Conservation (phyloP, 495 filamentous ascomycete genomes). For the Neurospora tetrasperma region DNA sequence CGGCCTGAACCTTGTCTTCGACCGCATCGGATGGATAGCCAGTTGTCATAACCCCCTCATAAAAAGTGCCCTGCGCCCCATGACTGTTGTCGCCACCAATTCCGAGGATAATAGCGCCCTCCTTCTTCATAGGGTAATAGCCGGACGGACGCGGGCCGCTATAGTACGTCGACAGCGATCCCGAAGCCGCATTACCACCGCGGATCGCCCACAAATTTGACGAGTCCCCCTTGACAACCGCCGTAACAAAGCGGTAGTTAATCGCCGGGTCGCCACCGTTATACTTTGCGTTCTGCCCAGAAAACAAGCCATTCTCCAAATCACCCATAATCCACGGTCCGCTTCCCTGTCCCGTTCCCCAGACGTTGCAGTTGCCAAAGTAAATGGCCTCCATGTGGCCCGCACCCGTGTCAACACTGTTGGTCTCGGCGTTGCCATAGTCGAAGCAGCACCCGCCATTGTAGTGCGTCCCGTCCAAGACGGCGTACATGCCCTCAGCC, state of each 20-base stretch:
- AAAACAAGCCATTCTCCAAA: constrained; percentile 34
- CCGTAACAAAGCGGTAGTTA: constrained; percentile 41
- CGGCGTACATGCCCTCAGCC: constrained; percentile 48
- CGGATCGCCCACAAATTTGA: constrained; percentile 44
- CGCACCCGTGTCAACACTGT: constrained; percentile 41
- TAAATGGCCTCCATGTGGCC: constrained; percentile 56
- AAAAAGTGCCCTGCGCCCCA: neutral
- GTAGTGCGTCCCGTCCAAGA: constrained; percentile 33
- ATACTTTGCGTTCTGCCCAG: constrained; percentile 12
- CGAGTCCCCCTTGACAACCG: constrained; percentile 39
- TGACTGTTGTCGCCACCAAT: constrained; percentile 26
- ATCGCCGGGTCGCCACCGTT: constrained; percentile 39
- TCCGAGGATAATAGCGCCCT: neutral
- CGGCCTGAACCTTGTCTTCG: constrained; percentile 46
- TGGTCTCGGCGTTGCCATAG: constrained; percentile 51
- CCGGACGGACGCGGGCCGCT: constrained; percentile 30
- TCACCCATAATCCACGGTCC: constrained; percentile 55
- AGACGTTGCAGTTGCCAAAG: constrained; percentile 38
- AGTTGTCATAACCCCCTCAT: neutral
- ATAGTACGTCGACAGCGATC: constrained; percentile 45
- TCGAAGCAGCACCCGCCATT: constrained; percentile 47
- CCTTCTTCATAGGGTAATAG: neutral
- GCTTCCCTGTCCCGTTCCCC: constrained; percentile 42
- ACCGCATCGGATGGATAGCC: constrained; percentile 14
- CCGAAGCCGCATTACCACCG: constrained; percentile 43